These are phyloP conservation scores for Xylariomycetidae sp. DNA, from an alignment of 2,329 filamentous ascomycete genomes.

Conservation along the genomic window DNA sequence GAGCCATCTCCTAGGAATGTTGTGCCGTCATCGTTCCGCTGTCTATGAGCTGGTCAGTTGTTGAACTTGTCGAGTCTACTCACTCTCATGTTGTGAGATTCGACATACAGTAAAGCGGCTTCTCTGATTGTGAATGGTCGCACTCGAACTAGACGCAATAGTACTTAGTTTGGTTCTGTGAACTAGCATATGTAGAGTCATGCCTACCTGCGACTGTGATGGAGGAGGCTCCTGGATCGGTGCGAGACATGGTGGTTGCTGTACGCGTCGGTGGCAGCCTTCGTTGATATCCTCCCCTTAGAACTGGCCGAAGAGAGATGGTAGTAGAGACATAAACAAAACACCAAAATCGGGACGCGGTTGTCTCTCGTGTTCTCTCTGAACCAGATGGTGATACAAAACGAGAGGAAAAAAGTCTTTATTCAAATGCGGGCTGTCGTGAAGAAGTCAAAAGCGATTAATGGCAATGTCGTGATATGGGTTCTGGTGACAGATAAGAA, in stretches of 20 bases:
- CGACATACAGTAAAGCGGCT: constrained; percentile 75
- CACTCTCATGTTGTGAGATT: not conserved
- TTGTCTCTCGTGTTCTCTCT: too few relatives aligned
- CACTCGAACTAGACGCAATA: constrained; percentile 55
- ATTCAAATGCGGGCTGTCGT: too few relatives aligned
- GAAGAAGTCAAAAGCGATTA: too few relatives aligned
- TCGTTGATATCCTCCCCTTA: constrained; percentile 6
- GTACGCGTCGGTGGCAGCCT: not conserved
- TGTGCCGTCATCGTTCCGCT: constrained; percentile 74
- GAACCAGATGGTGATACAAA: too few relatives aligned
- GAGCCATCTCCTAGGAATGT: constrained; percentile 96
- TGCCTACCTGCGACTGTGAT: constrained; percentile 55
- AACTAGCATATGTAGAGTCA: constrained; percentile 1
- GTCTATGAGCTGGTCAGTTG: constrained; percentile 35
- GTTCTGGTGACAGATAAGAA: too few relatives aligned
- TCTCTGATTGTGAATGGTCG: constrained; percentile 80
- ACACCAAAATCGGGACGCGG: constrained; percentile 3
- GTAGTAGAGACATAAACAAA: constrained; percentile 17
- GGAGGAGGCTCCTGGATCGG: constrained; percentile 48
- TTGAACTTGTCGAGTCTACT: constrained; percentile 9
- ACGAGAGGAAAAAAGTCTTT: too few relatives aligned
- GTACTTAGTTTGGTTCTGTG: not conserved
- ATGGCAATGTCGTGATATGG: too few relatives aligned
- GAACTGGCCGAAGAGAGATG: constrained; percentile 4
- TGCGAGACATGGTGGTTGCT: constrained; percentile 25